These are phyloP conservation scores for Tephrocybe sp. DNA, from an alignment of 768 basidiomycete species.

Conservation along the genomic window DNA sequence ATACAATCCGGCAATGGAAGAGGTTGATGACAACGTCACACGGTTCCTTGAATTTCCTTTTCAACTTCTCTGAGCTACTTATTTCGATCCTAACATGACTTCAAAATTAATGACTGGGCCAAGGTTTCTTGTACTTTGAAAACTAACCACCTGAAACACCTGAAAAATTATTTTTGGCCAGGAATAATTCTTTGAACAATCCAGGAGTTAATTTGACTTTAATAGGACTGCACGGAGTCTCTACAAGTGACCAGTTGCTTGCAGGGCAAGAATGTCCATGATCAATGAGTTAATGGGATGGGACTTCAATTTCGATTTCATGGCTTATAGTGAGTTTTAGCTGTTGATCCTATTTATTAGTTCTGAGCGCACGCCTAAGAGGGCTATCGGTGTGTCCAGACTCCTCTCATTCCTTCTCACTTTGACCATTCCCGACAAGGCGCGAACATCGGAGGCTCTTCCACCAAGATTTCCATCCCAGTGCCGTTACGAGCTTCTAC, in stretches of 20 bases:
- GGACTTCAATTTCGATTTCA: constrained; percentile 15
- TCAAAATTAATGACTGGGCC: too few species aligned
- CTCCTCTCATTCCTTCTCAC: background rate
- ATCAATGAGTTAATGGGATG: constrained; percentile 22
- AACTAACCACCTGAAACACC: too few species aligned
- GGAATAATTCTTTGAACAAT: constrained; percentile 21
- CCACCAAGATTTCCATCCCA: constrained; percentile 21
- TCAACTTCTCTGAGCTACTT: too few species aligned
- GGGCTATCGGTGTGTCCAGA: constrained; percentile 2
- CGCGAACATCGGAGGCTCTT: constrained; percentile 22
- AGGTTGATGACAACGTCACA: too few species aligned
- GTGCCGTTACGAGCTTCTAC: constrained; percentile 14
- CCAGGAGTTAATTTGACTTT: constrained; percentile 6
- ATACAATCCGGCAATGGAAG: too few species aligned
- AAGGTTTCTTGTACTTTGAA: too few species aligned
- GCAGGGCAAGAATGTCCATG: constrained; percentile 16
- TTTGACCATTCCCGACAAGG: constrained; percentile 9
- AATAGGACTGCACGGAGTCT: too few species aligned
- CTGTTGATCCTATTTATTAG: background rate
- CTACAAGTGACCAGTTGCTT: too few species aligned
- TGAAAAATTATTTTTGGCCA: too few species aligned
- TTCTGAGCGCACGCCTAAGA: background rate
- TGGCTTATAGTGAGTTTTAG: constrained; percentile 14
- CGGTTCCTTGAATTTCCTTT: too few species aligned
- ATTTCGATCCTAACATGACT: too few species aligned